Conservation (phyloP, 441 rosid species). For the Erodium trifolium region DNA sequence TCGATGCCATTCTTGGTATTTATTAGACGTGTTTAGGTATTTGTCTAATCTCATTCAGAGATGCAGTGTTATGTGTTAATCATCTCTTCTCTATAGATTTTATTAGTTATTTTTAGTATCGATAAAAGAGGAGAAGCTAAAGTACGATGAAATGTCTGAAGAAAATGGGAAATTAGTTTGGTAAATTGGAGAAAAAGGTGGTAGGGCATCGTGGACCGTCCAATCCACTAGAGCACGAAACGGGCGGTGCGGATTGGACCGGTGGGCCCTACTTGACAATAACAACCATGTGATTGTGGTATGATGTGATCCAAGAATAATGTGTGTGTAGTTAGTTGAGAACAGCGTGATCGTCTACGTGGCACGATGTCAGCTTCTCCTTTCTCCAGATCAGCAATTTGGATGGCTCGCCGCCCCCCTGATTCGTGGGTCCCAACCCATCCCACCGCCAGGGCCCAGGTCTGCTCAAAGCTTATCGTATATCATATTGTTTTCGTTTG, state of each 20-base stretch:
- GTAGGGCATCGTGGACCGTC: neutral
- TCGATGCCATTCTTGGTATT: no score
- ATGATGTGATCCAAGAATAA: neutral
- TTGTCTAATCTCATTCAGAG: no score
- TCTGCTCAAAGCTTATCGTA: neutral
- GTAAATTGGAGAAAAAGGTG: neutral
- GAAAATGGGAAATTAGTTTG: neutral
- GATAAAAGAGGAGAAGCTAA: neutral
- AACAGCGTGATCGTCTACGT: conserved; percentile 9
- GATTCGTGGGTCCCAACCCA: conserved; percentile 6
- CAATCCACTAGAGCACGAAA: neutral
- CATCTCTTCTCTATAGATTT: no score
- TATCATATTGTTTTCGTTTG: neutral
- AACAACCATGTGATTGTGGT: neutral
- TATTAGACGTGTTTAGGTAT: no score
- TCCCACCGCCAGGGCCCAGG: neutral
- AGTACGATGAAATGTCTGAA: no score
- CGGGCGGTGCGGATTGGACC: neutral
- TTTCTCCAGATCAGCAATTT: neutral
- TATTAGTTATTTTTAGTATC: no score
- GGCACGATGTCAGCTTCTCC: conserved; percentile 19
- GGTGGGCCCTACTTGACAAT: neutral
- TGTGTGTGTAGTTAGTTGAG: neutral
- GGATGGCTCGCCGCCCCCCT: neutral
- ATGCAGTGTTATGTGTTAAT: no score